Percentiles rank a stretch among this genome's conserved stretches.
These are phyloP conservation scores for Polygonum aviculare DNA, from an alignment of 148 eudicot genomes.

Conservation along the genomic window DNA sequence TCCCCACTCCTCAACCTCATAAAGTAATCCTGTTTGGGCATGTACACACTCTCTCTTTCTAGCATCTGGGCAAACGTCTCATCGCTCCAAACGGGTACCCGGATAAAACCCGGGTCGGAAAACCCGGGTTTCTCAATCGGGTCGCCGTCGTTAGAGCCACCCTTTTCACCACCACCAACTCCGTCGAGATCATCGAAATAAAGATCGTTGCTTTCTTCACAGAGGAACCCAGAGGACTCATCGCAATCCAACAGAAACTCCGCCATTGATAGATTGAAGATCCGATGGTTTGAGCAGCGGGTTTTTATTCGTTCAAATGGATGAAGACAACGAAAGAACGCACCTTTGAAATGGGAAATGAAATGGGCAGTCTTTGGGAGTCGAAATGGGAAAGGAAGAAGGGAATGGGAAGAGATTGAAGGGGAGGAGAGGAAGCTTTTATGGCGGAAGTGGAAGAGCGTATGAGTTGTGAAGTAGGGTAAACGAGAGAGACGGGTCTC, in stretches of 20 bases:
- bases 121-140: not conserved
- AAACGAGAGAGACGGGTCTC: constrained; percentile 6
- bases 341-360: not conserved
- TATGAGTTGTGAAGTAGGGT: not conserved
- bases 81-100: constrained; percentile 31
- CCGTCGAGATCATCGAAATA: constrained; percentile 47
- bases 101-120: constrained; percentile 22
- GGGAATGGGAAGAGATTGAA: not conserved
- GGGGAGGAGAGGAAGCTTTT: not conserved
- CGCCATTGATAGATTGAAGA: not conserved
- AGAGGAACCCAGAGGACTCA: constrained; percentile 23
- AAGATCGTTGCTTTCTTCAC: constrained; percentile 39
- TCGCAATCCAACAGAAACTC: not conserved
- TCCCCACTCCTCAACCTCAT: constrained; percentile 47
- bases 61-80: constrained; percentile 43
- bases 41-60: constrained; percentile 41
- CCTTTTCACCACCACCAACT: not conserved
- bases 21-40: constrained; percentile 62
- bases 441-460: constrained; percentile 2
- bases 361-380: not conserved
- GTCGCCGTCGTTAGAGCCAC: constrained; percentile 11
- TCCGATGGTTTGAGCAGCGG: not conserved
- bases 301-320: not conserved
- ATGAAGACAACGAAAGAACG: not conserved
- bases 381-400: not conserved